Base-by-base conservation (phyloP, 2,329 filamentous ascomycete genomes). In the Diaporthe amygdali region DNA sequence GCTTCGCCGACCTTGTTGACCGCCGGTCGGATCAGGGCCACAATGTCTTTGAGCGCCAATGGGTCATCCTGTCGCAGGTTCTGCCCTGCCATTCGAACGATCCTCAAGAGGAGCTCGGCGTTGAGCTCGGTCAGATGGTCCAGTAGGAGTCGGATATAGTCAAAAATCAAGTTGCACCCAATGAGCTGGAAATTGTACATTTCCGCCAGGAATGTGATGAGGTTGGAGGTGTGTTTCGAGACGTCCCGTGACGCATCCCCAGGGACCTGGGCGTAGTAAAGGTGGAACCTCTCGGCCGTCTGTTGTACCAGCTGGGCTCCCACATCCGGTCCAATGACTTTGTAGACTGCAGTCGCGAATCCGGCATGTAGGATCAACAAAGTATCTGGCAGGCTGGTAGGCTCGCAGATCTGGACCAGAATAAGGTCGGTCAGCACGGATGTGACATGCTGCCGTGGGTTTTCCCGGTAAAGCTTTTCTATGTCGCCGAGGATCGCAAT, bases 141-240 rank as follows among this genome's bases (percentile, higher is more conserved):
- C 17, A 98, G 84, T 66, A 97, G 92, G 51, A 93, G 84, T 37
- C 94, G 91, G 78, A 98, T 91, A 77, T 97, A 96, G 80, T 98
- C 96, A 78, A 97, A 98, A 32, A 98, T 87, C 34, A 99, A 87
- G 66, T 91, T 92, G 76, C 92, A 92, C 49, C 93, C 92, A 54
- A 98, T 88, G 27, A 98, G 90, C 76, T 97, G 94, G 78, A 99
- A 97, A 63, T 94, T 95, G 82, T 98, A 99, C 47, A 98, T 86
- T 77, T 97, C 91, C 0, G 95, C 91, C 17, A 98, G 84, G 37
- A 98, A 88, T 1, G 93, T 93, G 37, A 97, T 88, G 52, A 98
- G 81, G 79, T 99, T 97, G 10, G 91, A 87, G 2, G 88, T 86
- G 69, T 92, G 88, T 78, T 95, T 95, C 49, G 81, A 77, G 44